Evolutionary conservation across 2,329 filamentous ascomycete genomes (phyloP), one percentile per base, ranked within the genome.

Genomic region (Hysterium pulicare): DNA sequence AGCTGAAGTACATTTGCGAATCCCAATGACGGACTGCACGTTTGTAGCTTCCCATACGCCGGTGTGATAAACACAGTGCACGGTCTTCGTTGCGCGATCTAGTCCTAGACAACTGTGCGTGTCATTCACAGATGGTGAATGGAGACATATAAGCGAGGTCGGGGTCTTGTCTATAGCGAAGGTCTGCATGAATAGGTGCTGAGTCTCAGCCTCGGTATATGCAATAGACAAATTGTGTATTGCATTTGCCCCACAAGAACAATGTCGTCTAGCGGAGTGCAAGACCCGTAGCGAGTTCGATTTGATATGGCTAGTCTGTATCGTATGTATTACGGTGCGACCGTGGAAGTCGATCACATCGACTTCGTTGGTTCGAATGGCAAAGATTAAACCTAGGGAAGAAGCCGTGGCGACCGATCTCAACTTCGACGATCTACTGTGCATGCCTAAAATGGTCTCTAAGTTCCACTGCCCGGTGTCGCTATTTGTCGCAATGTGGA

Each of bases 1-100:
- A 53, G 16, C 60, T 31, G 47, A 52, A 38, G 53, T 53, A 48
- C 71, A 72, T 48, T 66, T 77, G 22, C 84, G 73, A 10, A 88
- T 71, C 0, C 86, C 85, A 1, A 87, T 69, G 8, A 87, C 69
- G 41, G 77, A 78, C 0, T 82, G 79, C 23, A 75, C 76, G 0
- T 74, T 71, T 5, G 86, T 70, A 1, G 79, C 70, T 46, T 83
- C 78, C 84, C 84, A 89, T 0, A 69, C 61, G 0, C 85, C 85
- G 0, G 83, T 82, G 28, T 83, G 76, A n/a, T 72, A 64, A 6
- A 88, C 71, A 7, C 69, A 72, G 35, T 77, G 74, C 30, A 68
- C 74, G 2, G 71, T 63, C 50, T 81, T 75, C 13, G 68, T 73
- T 2, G 77, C 74, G 17, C 58, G 44, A 17, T 61, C 55, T 10